These are phyloP conservation scores for Dioscorea dumetorum DNA, from an alignment of 106 monocot genomes.

Conservation along the genomic window DNA sequence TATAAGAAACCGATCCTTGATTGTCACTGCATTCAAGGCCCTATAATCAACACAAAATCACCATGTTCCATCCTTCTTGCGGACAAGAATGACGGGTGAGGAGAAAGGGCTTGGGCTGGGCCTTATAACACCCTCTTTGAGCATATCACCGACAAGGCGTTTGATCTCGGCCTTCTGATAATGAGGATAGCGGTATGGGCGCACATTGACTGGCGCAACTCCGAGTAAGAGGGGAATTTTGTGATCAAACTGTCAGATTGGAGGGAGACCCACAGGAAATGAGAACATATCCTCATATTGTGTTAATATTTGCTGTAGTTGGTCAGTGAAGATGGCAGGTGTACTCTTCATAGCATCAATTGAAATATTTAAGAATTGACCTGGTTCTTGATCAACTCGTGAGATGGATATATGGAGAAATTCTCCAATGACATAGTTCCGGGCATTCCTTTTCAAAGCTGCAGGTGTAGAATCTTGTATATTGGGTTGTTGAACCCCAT, in stretches of 20 bases:
- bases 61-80: constrained; percentile 13
- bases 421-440: too few species aligned
- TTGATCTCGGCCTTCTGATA: neutral
- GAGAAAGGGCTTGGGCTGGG: neutral
- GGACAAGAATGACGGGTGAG: neutral
- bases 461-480: too few species aligned
- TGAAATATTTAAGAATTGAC: too few species aligned
- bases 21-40: neutral
- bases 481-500: too few species aligned
- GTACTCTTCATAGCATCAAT: too few species aligned
- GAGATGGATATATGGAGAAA: too few species aligned
- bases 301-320: neutral
- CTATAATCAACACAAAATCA: constrained; percentile 11
- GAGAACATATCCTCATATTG: neutral
- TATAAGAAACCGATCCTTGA: neutral
- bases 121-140: neutral
- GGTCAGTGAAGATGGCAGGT: too few species aligned
- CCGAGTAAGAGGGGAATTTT: neutral
- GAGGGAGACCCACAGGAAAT: neutral
- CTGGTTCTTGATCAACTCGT: too few species aligned
- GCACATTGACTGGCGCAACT: neutral
- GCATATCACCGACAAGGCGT: neutral
- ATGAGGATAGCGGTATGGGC: neutral
- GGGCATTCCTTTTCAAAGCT: too few species aligned
- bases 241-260: neutral